phyloP scores from a whole-genome alignment of 331 rosid species.

The Cydonia oblonga region DNA sequence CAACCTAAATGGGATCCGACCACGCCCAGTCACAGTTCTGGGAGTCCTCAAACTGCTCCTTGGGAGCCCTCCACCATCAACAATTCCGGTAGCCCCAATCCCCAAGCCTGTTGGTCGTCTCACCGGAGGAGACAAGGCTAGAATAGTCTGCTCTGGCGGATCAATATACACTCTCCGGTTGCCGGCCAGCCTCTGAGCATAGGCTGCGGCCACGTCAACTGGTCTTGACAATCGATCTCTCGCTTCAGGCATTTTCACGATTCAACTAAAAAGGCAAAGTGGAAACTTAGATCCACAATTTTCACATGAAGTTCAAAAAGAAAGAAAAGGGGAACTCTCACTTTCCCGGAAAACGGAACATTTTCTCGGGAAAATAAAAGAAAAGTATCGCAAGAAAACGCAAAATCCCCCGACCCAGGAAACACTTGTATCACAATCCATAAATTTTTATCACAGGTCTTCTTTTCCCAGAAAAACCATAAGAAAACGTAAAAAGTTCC shows the following conservation, averaged over 20 bases:
- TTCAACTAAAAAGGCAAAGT: neutral
- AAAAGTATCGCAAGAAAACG: neutral
- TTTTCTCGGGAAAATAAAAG: neutral
- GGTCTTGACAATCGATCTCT: slow-evolving; percentile 51
- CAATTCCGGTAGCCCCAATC: slow-evolving; percentile 11
- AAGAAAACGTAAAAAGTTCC: neutral
- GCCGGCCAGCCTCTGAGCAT: slow-evolving; percentile 24
- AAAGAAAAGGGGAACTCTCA: neutral
- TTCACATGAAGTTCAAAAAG: neutral
- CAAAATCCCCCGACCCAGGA: neutral
- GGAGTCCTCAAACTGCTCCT: slow-evolving; percentile 28
- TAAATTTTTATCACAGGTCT: neutral
- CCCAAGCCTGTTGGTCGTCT: slow-evolving; percentile 1
- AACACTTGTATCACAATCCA: neutral
- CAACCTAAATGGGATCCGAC: slow-evolving; percentile 1
- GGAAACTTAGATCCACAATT: neutral
- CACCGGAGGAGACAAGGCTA: slow-evolving; percentile 2
- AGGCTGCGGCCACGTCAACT: slow-evolving; percentile 24
- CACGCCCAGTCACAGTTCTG: slow-evolving; percentile 21
- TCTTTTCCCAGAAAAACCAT: neutral
- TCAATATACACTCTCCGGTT: slow-evolving; percentile 2
- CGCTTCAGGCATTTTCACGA: slow-evolving; percentile 53
- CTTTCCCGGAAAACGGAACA: neutral
- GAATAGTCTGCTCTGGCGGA: neutral
- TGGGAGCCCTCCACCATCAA: slow-evolving; percentile 1